These are phyloP conservation scores for Brassica balearica DNA, from an alignment of 441 rosid genomes.

Conservation along the genomic window DNA sequence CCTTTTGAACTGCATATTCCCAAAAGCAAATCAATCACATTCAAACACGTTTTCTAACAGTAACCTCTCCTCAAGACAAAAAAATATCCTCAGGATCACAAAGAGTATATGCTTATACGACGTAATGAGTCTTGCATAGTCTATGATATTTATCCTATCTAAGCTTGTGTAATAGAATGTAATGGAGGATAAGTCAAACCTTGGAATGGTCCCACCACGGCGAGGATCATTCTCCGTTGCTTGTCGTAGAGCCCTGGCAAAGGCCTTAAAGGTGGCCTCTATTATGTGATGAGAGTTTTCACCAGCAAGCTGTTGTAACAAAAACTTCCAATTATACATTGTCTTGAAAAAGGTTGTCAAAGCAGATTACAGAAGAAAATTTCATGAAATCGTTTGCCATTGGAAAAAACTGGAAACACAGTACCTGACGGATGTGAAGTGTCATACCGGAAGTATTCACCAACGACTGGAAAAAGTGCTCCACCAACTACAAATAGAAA, in stretches of 20 bases:
- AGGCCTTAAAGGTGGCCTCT: constrained; percentile 98
- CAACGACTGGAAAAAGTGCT: constrained; percentile 90
- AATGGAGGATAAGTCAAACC: constrained; percentile 51
- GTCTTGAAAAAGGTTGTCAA: background rate
- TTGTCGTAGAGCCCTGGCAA: constrained; percentile 93
- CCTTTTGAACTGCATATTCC: constrained; percentile 79
- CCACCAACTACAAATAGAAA: constrained; percentile 68
- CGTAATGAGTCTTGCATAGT: background rate
- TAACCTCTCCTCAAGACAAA: constrained; percentile 5
- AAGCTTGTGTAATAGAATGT: background rate
- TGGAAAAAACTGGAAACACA: background rate
- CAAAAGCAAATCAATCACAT: constrained; percentile 13
- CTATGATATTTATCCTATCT: constrained; percentile 9
- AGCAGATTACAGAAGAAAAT: background rate
- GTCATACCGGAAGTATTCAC: constrained; percentile 97
- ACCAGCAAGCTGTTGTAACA: constrained; percentile 77
- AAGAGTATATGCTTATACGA: background rate
- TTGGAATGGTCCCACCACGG: constrained; percentile 84
- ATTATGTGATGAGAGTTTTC: constrained; percentile 92
- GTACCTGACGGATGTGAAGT: constrained; percentile 85
- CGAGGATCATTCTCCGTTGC: constrained; percentile 87
- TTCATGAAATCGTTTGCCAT: background rate
- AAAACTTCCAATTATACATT: constrained; percentile 23
- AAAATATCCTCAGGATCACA: constrained; percentile 7
- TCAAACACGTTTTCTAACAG: constrained; percentile 1